Conservation (phyloP, 2,329 filamentous ascomycete genomes). For the Cercospora zeae-maydis region DNA sequence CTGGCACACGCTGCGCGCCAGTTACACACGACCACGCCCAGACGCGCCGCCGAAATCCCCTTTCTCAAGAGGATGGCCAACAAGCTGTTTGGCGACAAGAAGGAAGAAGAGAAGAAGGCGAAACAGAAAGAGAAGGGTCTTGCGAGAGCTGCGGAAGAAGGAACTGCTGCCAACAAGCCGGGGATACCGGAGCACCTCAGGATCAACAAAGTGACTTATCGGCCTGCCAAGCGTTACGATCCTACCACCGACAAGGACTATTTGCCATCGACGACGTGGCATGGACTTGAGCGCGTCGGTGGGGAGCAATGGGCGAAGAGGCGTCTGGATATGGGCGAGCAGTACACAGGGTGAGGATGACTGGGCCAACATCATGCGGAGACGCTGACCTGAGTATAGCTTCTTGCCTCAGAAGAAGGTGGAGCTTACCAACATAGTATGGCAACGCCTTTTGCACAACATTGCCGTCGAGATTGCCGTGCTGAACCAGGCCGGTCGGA, state of each 20-base stretch:
- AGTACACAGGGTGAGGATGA: constrained; percentile 32
- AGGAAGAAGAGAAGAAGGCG: constrained; percentile 21
- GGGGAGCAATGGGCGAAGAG: constrained; percentile 43
- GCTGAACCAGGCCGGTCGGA: constrained; percentile 44
- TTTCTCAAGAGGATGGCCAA: constrained; percentile 28
- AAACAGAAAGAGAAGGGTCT: constrained; percentile 11
- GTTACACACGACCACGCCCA: constrained; percentile 26
- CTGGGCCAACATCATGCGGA: not conserved
- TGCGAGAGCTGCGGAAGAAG: constrained; percentile 2
- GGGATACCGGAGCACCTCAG: not conserved
- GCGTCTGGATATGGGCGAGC: constrained; percentile 37
- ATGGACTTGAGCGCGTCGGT: constrained; percentile 55
- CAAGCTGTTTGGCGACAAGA: constrained; percentile 30
- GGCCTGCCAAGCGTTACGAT: constrained; percentile 27
- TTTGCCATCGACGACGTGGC: constrained; percentile 48
- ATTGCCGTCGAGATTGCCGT: constrained; percentile 56
- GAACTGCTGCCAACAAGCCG: not conserved
- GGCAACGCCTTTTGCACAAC: constrained; percentile 48
- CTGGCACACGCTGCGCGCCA: constrained; percentile 29
- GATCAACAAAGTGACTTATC: constrained; percentile 23
- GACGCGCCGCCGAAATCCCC: constrained; percentile 24
- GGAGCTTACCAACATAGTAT: constrained; percentile 38
- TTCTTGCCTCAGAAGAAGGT: constrained; percentile 41
- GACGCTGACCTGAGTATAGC: constrained; percentile 22
- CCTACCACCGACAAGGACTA: constrained; percentile 38